Conservation (phyloP, 768 basidiomycete species). For the Lentinus brumalis region DNA sequence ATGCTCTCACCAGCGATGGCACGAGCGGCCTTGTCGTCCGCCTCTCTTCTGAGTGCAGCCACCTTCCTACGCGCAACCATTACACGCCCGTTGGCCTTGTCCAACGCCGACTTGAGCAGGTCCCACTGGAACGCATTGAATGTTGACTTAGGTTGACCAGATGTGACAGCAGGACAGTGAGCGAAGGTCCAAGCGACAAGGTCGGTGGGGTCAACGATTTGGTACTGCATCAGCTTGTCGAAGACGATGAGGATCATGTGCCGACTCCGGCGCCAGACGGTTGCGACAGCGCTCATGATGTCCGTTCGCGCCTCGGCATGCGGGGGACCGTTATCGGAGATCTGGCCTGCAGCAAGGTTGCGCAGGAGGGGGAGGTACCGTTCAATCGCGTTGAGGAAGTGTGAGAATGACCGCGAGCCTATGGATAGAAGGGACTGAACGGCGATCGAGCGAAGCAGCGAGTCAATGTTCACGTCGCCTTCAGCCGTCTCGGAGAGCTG, state of each 20-base stretch:
- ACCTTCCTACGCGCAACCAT: conserved; percentile 76
- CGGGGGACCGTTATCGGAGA: conserved; percentile 31
- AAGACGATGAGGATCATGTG: conserved; percentile 93
- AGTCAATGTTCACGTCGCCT: conserved; percentile 63
- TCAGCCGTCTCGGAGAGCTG: conserved; percentile 64
- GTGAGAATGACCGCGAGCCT: conserved; percentile 94
- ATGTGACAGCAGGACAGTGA: conserved; percentile 49
- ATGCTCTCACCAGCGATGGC: conserved; percentile 65
- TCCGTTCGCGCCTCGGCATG: conserved; percentile 63
- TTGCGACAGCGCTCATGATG: conserved; percentile 67
- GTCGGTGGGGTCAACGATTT: conserved; percentile 92
- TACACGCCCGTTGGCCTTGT: conserved; percentile 91
- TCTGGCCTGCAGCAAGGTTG: conserved; percentile 50
- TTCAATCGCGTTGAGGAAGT: conserved; percentile 96
- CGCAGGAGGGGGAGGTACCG: conserved; percentile 84
- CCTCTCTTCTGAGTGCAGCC: conserved; percentile 77
- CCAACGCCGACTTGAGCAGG: conserved; percentile 75
- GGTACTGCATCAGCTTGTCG: conserved; percentile 98
- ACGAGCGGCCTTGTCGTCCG: conserved; percentile 80
- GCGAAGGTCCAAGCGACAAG: conserved; percentile 85
- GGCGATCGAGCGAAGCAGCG: conserved; percentile 72
- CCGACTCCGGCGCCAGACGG: conserved; percentile 82
- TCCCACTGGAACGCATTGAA: conserved; percentile 82
- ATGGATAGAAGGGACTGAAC: conserved; percentile 89
- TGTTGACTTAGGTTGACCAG: conserved; percentile 32